Evolutionary conservation across 2,329 filamentous ascomycete genomes (phyloP).

Genomic region (Seiridium cupressi): DNA sequence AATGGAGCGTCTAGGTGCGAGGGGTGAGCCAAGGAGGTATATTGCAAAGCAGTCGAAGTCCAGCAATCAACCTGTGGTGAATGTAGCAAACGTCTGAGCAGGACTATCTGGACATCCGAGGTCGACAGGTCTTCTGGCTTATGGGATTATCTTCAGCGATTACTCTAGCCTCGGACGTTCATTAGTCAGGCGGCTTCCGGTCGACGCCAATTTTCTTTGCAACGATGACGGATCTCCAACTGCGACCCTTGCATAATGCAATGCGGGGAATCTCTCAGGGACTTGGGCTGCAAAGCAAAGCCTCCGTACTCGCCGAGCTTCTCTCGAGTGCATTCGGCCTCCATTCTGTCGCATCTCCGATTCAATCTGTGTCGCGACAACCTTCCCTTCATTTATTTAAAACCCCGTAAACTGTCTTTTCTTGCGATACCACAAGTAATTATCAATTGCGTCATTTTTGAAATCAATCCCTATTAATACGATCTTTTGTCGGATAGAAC

Average conservation of each 20-base stretch:
- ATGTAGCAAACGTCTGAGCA: not conserved
- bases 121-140: not conserved
- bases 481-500: not conserved
- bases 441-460: too few relatives aligned
- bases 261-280: not conserved
- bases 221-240: not conserved
- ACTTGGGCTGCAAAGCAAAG: not conserved
- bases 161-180: slow-evolving; percentile 5
- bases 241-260: slow-evolving; percentile 5
- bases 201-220: not conserved
- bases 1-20: too few relatives aligned
- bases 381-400: too few relatives aligned
- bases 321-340: not conserved
- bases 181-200: slow-evolving; percentile 5
- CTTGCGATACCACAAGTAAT: too few relatives aligned
- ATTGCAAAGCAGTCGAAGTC: not conserved
- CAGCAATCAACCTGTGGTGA: not conserved
- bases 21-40: too few relatives aligned
- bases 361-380: too few relatives aligned
- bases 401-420: too few relatives aligned
- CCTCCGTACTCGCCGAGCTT: not conserved
- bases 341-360: not conserved
- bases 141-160: slow-evolving; percentile 3
- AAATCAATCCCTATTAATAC: too few relatives aligned
- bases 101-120: too few relatives aligned